Evolutionary conservation across 164 flowering plant genomes (phyloP), one percentile per base, ranked within the genome.

Genomic region (Tetrastigma voinierianum): DNA sequence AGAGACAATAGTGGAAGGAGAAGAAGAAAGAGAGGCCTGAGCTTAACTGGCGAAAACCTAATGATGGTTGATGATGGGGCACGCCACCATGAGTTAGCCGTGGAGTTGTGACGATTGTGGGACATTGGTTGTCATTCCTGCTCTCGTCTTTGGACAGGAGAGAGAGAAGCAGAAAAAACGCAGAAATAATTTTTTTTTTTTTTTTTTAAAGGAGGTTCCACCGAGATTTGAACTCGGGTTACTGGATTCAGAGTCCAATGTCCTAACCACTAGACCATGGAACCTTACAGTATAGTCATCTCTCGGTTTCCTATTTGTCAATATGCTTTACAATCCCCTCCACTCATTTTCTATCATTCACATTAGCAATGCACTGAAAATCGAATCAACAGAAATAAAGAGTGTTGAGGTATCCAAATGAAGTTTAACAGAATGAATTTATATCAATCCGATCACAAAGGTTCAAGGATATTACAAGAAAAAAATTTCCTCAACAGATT

Each of bases 211-310:
- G 40, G 55, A 80, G 87, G 86, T 82, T 73, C 87, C 81, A 84
- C 82, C 82, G 84, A 82, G 88, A 84, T 66, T 84, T 84, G 87
- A 84, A 84, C 86, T 82, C 82, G 86, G 87, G 87, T 69, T 82
- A 84, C 71, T 76, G 82, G 83, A 81, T 83, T 83, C 85, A 86
- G 85, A 84, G 84, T 85, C 84, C 83, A 81, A 81, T 84, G 86
- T 83, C 86, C 86, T 78, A 23, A 83, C 84, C 86, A 62, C 84
- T 83, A 83, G 86, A 83, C 82, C 81, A 83, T 80, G 77, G 84
- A 82, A 80, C 84, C 84, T 32, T 32, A 32, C 5, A 4, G 6
- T 32, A 32, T 32, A 7, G 6, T 7, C 40, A 2, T 2, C 40
- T 32, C 40, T 32, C 0, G 6, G 0, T 32, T 32, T 32, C 5